Base-by-base conservation (phyloP, 1,139 yeast species). In the Saccharomycopsis hybrid region DNA sequence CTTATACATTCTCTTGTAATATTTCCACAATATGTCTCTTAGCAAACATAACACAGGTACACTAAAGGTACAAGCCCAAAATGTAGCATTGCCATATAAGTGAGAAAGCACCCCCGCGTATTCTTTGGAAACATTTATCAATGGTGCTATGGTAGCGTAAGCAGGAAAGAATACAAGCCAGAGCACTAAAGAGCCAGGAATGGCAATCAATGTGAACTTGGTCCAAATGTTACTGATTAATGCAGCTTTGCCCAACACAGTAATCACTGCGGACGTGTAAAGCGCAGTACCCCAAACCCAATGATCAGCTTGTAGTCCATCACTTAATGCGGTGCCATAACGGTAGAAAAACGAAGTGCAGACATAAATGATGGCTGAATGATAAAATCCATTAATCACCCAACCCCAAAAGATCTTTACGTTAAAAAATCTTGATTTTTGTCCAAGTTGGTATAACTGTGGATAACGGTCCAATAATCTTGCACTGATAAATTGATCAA, bases 251-350 rank as follows among this genome's bases (percentile, higher is more conserved):
- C 97, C 97, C 48, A 94, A 74, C 0, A 94, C 94, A 0, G 97
- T 90, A 51, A 90, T 70, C 2, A 90, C 80, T 65, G 96, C 87
- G 0, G 95, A 77, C 1, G 98, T 86, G 65, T 83, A 94, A 5
- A 89, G 71, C 1, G 95, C 86, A 11, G 92, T 85, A 51, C 98
- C 98, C 92, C 96, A 88, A 1, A 85, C 73, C 97, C 98, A 92
- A 62, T 88, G 92, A 62, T 89, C 92, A 2, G 86, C 85, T n/a
- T 81, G 70, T 51, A 72, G 70, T 2, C 98, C 99, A 58, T 73
- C 71, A 1, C 80, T 67, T 45, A 86, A 70, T 35, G 79, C 79
- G 59, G 81, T 77, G 32, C 94, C 92, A 61, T 77, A 76, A 51
- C 74, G 68, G 65, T 84, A 89, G 43, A 90, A 82, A 59, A 80